Percentiles rank a stretch among this genome's conserved stretches.
These are phyloP conservation scores for Boletus reticulatus DNA, from an alignment of 768 basidiomycete genomes.

Conservation along the genomic window DNA sequence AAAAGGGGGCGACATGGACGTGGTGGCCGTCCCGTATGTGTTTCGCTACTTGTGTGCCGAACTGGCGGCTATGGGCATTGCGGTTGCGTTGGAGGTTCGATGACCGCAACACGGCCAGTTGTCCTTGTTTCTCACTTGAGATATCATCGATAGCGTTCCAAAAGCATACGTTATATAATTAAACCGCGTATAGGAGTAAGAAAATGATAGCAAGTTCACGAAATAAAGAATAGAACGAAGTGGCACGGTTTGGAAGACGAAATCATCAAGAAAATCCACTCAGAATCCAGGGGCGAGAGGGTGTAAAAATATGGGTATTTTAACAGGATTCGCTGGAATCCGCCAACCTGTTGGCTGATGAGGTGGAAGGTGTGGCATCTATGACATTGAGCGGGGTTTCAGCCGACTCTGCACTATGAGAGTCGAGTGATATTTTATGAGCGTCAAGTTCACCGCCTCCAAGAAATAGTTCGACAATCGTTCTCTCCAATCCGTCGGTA, in stretches of 20 bases:
- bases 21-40: slow-evolving; percentile 94
- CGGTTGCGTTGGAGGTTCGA: slow-evolving; percentile 76
- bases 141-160: slow-evolving; percentile 1
- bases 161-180: slow-evolving; percentile 16
- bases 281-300: background rate
- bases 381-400: background rate
- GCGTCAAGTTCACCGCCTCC: slow-evolving; percentile 21
- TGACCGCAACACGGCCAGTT: slow-evolving; percentile 23
- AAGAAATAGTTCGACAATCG: slow-evolving; percentile 48
- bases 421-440: background rate
- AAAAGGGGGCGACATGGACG: slow-evolving; percentile 85
- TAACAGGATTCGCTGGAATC: slow-evolving; percentile 8
- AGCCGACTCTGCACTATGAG: background rate
- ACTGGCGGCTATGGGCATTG: slow-evolving; percentile 97
- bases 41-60: slow-evolving; percentile 95
- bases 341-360: background rate
- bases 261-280: slow-evolving; percentile 5
- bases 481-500: slow-evolving; percentile 39
- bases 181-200: slow-evolving; percentile 10
- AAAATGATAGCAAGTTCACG: slow-evolving; percentile 7
- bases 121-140: background rate
- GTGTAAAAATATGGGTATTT: slow-evolving; percentile 12
- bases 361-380: background rate
- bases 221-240: slow-evolving; percentile 13
- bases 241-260: slow-evolving; percentile 7